Evolutionary conservation across 2,329 filamentous ascomycete genomes (phyloP).

Genomic region (Annulohypoxylon truncatum): DNA sequence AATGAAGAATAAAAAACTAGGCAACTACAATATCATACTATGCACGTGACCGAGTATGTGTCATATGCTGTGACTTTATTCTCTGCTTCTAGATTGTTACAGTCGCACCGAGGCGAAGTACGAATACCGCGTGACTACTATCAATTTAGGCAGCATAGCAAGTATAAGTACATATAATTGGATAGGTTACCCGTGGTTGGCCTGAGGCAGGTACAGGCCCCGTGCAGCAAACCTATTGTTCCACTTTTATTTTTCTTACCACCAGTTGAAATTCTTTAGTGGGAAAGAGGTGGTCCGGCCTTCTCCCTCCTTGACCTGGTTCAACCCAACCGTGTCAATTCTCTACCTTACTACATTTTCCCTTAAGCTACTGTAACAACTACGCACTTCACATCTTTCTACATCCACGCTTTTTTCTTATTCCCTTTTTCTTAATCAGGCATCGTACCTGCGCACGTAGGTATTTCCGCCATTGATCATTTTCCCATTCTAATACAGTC

Average conservation of each 20-base stretch:
- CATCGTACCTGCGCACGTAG: constrained; percentile 21
- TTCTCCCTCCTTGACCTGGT: constrained; percentile 15
- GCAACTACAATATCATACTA: neutral
- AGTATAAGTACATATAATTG: constrained; percentile 1
- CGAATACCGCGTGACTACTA: neutral
- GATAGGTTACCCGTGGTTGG: neutral
- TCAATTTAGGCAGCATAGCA: neutral
- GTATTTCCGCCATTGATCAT: constrained; percentile 25
- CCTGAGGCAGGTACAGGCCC: constrained; percentile 27
- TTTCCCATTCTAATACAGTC: constrained; percentile 31
- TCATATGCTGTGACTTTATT: constrained; percentile 13
- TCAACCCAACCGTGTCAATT: constrained; percentile 43
- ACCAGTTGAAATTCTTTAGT: constrained; percentile 29
- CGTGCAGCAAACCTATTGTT: constrained; percentile 21
- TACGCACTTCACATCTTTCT: constrained; percentile 33
- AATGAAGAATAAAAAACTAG: neutral
- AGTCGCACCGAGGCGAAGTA: constrained; percentile 1
- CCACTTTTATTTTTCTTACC: constrained; percentile 15
- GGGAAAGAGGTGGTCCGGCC: constrained; percentile 17
- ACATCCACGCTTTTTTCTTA: constrained; percentile 18
- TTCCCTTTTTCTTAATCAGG: constrained; percentile 22
- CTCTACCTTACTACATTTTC: constrained; percentile 25
- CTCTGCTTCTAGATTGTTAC: constrained; percentile 1
- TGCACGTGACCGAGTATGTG: constrained; percentile 11
- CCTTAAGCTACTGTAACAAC: constrained; percentile 29